Conservation (phyloP, 1,284 basidiomycete species). For the Meripilus lineatus region DNA sequence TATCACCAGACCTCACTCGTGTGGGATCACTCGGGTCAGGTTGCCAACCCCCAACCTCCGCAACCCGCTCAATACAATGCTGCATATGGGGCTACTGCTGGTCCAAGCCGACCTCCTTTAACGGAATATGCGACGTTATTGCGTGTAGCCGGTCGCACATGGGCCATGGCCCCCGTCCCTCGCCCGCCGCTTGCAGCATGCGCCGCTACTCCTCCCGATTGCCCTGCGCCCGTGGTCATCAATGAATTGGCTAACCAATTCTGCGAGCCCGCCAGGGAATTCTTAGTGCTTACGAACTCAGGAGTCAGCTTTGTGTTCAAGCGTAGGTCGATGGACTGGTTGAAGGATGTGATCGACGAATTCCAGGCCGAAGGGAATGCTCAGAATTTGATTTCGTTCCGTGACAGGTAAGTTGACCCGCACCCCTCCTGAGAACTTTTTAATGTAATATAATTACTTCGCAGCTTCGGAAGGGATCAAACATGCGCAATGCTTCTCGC, state of each 20-base stretch:
- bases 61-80: conserved; percentile 29
- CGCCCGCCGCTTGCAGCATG: conserved; percentile 25
- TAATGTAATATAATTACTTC: conserved; percentile 4
- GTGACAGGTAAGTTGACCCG: conserved; percentile 50
- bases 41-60: conserved; percentile 38
- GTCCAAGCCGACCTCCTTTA: conserved; percentile 53
- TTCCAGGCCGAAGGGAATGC: conserved; percentile 61
- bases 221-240: conserved; percentile 45
- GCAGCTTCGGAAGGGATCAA: conserved; percentile 83
- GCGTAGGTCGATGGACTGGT: conserved; percentile 77
- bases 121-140: conserved; percentile 75
- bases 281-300: conserved; percentile 83
- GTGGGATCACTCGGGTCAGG: conserved; percentile 58
- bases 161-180: conserved; percentile 69
- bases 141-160: conserved; percentile 76
- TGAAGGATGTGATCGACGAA: conserved; percentile 72
- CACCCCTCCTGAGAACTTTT: conserved; percentile 5
- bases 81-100: conserved; percentile 36
- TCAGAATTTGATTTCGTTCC: conserved; percentile 68
- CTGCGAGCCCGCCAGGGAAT: conserved; percentile 66
- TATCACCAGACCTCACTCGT: conserved; percentile 72
- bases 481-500: conserved; percentile 90
- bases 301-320: conserved; percentile 84
- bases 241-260: conserved; percentile 84
- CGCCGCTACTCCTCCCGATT: conserved; percentile 35